Evolutionary conservation across 257 asterid species (phyloP).

Genomic region (Nyctanthes arbortristis): DNA sequence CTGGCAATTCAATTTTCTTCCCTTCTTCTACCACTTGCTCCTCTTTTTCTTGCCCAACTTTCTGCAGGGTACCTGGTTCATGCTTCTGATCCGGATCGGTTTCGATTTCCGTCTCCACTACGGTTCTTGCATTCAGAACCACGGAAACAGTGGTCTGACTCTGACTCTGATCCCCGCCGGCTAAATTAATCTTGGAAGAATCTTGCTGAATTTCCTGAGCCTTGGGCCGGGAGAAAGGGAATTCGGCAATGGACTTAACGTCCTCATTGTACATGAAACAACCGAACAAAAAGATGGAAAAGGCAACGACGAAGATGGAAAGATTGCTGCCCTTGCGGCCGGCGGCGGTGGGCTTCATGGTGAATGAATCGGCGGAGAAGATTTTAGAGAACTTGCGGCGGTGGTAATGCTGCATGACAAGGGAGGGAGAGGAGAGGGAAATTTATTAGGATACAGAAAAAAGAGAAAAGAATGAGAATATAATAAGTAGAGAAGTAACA

Average conservation of each 20-base stretch:
- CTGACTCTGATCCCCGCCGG: no score
- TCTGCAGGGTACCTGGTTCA: slow-evolving; percentile 20
- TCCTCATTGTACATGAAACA: slow-evolving; percentile 84
- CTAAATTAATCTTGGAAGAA: neutral
- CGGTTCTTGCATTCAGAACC: slow-evolving; percentile 53
- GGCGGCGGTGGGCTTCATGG: slow-evolving; percentile 55
- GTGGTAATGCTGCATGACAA: slow-evolving; percentile 61
- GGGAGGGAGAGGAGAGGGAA: neutral
- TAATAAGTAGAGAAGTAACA: slow-evolving; percentile 24
- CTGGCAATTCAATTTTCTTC: slow-evolving; percentile 36
- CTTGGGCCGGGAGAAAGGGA: slow-evolving; percentile 58
- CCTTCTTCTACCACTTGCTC: no score
- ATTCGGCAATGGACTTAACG: slow-evolving; percentile 69
- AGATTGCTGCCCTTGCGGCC: slow-evolving; percentile 51
- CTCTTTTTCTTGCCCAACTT: slow-evolving; percentile 21
- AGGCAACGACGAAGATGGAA: slow-evolving; percentile 51
- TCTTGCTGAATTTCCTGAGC: slow-evolving; percentile 34
- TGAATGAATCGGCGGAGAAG: slow-evolving; percentile 31
- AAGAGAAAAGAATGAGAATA: slow-evolving; percentile 16
- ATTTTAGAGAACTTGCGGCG: slow-evolving; percentile 57
- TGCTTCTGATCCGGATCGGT: slow-evolving; percentile 17
- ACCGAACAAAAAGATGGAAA: slow-evolving; percentile 69
- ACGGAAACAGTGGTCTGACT: slow-evolving; percentile 37
- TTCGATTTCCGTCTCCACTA: slow-evolving; percentile 46
- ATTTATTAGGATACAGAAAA: slow-evolving; percentile 22